Percentiles rank a stretch among this genome's conserved stretches.
These are phyloP conservation scores for Dryadomyces quercivorus DNA, from an alignment of 2,329 filamentous ascomycete genomes.

Conservation along the genomic window DNA sequence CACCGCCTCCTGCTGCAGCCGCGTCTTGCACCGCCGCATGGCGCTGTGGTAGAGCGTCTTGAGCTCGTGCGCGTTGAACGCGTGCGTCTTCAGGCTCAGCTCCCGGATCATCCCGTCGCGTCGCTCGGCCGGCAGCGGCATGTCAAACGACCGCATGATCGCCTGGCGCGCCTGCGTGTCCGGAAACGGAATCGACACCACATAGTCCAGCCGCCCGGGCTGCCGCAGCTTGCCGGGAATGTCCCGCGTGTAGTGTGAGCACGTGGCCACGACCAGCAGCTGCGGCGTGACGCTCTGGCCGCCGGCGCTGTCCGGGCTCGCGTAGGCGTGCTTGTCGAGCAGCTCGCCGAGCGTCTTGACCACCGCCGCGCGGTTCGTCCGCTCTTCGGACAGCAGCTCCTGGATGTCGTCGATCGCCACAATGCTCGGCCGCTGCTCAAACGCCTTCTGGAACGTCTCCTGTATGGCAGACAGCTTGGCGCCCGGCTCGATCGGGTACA, in stretches of 20 bases:
- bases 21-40: too few relatives aligned
- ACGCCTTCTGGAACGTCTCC: constrained; percentile 58
- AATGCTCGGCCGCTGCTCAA: constrained; percentile 58
- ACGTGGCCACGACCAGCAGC: constrained; percentile 65
- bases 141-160: constrained; percentile 53
- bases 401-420: constrained; percentile 72
- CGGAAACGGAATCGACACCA: constrained; percentile 67
- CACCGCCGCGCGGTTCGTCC: constrained; percentile 35
- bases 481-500: constrained; percentile 46
- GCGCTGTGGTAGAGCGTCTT: constrained; percentile 1
- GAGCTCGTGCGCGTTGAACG: constrained; percentile 66
- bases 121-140: constrained; percentile 31
- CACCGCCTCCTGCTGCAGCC: not conserved
- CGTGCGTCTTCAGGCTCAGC: constrained; percentile 68
- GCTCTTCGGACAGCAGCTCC: constrained; percentile 50
- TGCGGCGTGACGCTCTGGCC: constrained; percentile 24
- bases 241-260: constrained; percentile 56
- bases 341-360: constrained; percentile 39
- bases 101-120: constrained; percentile 40
- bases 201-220: constrained; percentile 49
- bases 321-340: constrained; percentile 32
- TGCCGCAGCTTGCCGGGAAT: constrained; percentile 59
- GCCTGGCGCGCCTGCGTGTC: constrained; percentile 57
- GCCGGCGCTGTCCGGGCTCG: constrained; percentile 1
- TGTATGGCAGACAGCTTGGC: constrained; percentile 49